These are phyloP conservation scores for Neofusicoccum laricinum DNA, from an alignment of 2,329 filamentous ascomycete species.

Conservation along the genomic window DNA sequence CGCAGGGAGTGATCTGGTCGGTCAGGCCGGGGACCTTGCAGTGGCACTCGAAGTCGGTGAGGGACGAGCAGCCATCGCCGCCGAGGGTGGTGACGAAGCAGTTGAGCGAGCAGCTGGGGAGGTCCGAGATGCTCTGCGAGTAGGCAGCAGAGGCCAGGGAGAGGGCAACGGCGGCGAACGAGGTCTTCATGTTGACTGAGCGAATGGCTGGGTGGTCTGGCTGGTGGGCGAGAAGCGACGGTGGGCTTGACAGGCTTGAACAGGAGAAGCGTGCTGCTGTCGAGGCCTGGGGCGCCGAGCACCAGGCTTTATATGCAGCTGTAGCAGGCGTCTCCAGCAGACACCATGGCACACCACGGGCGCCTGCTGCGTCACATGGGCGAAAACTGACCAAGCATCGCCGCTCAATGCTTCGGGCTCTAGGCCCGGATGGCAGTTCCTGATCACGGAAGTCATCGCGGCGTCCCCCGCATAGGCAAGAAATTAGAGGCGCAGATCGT, in stretches of 20 bases:
- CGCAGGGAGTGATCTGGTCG: conserved; percentile 44
- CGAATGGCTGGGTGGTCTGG: conserved; percentile 17
- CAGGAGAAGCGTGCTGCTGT: conserved; percentile 4
- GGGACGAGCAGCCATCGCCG: conserved; percentile 43
- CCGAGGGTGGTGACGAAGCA: conserved; percentile 45
- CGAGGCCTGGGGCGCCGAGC: background rate
- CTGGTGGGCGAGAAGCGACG: conserved; percentile 10
- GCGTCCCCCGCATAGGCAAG: conserved; percentile 21
- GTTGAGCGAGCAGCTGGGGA: conserved; percentile 45
- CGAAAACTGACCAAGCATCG: conserved; percentile 19
- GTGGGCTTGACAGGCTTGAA: background rate
- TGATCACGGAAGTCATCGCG: conserved; percentile 18
- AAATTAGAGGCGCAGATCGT: conserved; percentile 25
- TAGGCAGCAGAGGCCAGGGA: conserved; percentile 44
- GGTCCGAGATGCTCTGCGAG: conserved; percentile 42
- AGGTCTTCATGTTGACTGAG: conserved; percentile 36
- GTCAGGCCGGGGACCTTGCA: conserved; percentile 46
- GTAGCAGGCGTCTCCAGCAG: too few relatives aligned
- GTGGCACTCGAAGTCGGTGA: conserved; percentile 51
- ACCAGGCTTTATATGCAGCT: conserved; percentile 20
- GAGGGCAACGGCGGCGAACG: conserved; percentile 36
- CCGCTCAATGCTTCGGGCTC: conserved; percentile 17
- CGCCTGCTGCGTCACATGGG: conserved; percentile 11
- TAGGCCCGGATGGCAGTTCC: conserved; percentile 15
- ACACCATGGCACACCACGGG: too few relatives aligned